phyloP scores from a whole-genome alignment of 768 basidiomycete genomes.

The Mycena pura region DNA sequence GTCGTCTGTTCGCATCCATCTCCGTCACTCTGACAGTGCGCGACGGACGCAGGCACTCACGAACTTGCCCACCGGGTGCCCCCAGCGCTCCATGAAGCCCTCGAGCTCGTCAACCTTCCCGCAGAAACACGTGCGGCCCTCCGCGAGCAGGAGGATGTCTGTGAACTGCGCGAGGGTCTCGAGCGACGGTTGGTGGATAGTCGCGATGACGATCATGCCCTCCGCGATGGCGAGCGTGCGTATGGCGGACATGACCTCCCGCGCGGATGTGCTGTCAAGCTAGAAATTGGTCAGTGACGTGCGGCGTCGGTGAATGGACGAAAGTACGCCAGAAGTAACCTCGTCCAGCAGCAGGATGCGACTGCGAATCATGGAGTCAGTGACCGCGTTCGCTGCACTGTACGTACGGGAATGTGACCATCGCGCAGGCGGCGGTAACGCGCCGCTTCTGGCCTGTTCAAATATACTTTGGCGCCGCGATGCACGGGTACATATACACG shows the following conservation, averaged over 20 bases:
- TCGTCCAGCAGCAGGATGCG: slow-evolving; percentile 69
- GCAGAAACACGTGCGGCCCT: slow-evolving; percentile 52
- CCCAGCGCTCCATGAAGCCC: slow-evolving; percentile 48
- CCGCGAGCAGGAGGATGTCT: slow-evolving; percentile 61
- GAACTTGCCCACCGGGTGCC: slow-evolving; percentile 43
- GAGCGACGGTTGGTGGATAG: slow-evolving; percentile 72
- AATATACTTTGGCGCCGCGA: neutral
- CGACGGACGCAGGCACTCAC: no score
- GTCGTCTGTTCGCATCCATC: no score
- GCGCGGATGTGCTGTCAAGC: slow-evolving; percentile 56
- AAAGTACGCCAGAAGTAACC: slow-evolving; percentile 57
- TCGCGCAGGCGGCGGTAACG: slow-evolving; percentile 62
- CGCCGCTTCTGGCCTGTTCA: slow-evolving; percentile 63
- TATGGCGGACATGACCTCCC: slow-evolving; percentile 52
- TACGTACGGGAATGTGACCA: slow-evolving; percentile 61
- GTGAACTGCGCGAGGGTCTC: slow-evolving; percentile 69
- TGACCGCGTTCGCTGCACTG: neutral
- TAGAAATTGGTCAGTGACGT: slow-evolving; percentile 12
- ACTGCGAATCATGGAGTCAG: slow-evolving; percentile 25
- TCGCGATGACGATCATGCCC: slow-evolving; percentile 64
- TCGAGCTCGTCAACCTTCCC: slow-evolving; percentile 51
- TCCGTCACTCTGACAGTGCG: no score
- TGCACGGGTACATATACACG: neutral
- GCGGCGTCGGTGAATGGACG: neutral
- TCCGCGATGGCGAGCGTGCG: slow-evolving; percentile 51